Base-by-base conservation (phyloP, 2,329 filamentous ascomycete species). In the Dryadomyces quercivorus region DNA sequence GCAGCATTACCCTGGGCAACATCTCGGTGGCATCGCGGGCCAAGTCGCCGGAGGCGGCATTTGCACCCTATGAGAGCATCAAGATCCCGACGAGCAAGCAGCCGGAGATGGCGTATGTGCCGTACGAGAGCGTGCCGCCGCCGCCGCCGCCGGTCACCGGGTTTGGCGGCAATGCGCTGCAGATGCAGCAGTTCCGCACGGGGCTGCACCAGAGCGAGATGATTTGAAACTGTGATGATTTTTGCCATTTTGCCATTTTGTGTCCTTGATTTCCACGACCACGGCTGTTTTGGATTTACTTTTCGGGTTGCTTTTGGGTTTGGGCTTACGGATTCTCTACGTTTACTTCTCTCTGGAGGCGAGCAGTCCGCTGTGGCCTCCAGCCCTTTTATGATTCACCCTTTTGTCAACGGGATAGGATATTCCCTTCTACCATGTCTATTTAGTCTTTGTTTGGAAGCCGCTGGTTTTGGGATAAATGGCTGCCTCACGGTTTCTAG, bases 201-300 rank as follows among this genome's bases (percentile, higher is more conserved):
- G 78, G 78, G 0, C 64, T 81, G 40, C 71, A 77, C 59, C 68
- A 68, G 53, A 77, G 71, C 63, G 77, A 81, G 66, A 75, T 82
- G 75, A 75, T 81, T 59, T 81, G 67, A 65, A 58, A 34, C 13
- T 5, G 12, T 2, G 12, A 16, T 40, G 6, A 34, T 50, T 50
- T 46, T 16, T 42, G 51, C 40, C 13, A 7, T 46, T 12, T 53
- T 52, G 21, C 34, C 26, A 26, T 26, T 47, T 26, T 46, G 12
- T 13, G 26, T 31, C 26, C 8, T 31, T 31, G 26, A n/a, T n/a
- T n/a, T n/a, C n/a, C n/a, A n/a, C n/a, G n/a, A 31, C 26, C 26
- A 31, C 26, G 26, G 26, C 26, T 31, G 8, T 31, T 31, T 31
- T 5, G 4, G 50, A 52, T 57, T 54, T 52, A 57, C 54, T 57